Evolutionary conservation across 1,139 yeast species (phyloP), one percentile per base, ranked within the genome.

Genomic region (Pichia sp.): DNA sequence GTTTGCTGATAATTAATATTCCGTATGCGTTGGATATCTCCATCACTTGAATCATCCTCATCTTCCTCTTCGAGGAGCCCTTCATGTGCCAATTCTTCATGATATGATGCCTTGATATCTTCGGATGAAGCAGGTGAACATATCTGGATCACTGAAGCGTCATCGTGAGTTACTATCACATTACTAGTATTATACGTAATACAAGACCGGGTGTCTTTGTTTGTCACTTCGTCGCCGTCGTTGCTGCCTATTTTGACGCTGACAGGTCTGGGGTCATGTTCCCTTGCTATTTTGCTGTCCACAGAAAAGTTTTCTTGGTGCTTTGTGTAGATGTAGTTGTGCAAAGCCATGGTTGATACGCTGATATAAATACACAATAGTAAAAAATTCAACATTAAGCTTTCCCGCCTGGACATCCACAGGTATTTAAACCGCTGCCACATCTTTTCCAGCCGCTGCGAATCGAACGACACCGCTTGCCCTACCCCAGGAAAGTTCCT

Each of bases 251-350:
- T 5, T 12, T 30, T 39, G 1, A 40, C 22, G 6, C 32, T 11
- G 4, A 41, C 12, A 6, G 64, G 63, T 44, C 63, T 54, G 13
- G 63, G 58, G 43, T 63, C 66, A 39, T 59, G 60, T 2, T 63
- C 61, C 42, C 66, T 53, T 1, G 72, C 72, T 16, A 69, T 67
- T 39, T 60, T 61, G 4, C 39, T 20, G n/a, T 47, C 49, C 25
- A 57, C 57, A 8, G 63, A 64, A 7, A 60, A 42, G 4, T 56
- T 54, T 48, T 65, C 70, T 24, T 44, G 46, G 51, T 73, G 77
- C 50, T 71, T 72, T 51, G 61, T 65, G 56, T 73, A 73, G 48
- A 73, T 65, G 54, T 73, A 73, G 54, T 73, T 73, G 54, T 73
- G 71, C 29, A 73, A 59, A 1, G 78, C 78, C 78, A 73, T 50